These are phyloP conservation scores for Gastrolobium bilobum DNA, from an alignment of 306 rosid species.

Conservation along the genomic window DNA sequence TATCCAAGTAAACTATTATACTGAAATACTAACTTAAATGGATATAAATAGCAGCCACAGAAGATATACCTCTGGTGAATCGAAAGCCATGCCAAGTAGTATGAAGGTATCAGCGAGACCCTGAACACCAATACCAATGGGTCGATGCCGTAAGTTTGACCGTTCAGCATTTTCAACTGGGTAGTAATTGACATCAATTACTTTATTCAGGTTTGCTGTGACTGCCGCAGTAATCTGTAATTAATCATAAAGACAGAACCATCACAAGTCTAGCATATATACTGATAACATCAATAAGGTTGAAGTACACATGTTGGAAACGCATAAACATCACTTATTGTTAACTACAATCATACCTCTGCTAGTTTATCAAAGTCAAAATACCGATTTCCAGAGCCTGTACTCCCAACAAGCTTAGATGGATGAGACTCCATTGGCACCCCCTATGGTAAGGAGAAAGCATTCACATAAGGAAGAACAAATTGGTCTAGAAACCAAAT, in stretches of 20 bases:
- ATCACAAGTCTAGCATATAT: not conserved
- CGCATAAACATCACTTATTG: not conserved
- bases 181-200: slow-evolving; percentile 92
- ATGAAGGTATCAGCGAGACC: slow-evolving; percentile 99
- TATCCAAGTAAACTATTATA: slow-evolving; percentile 34
- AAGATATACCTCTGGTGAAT: slow-evolving; percentile 84
- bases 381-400: slow-evolving; percentile 73
- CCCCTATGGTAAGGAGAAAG: slow-evolving; percentile 53
- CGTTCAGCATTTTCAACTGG: slow-evolving; percentile 86
- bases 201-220: slow-evolving; percentile 84
- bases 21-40: slow-evolving; percentile 28
- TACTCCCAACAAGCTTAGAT: slow-evolving; percentile 94
- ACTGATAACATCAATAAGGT: not conserved
- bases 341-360: slow-evolving; percentile 63
- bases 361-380: slow-evolving; percentile 94
- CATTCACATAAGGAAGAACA: slow-evolving; percentile 40
- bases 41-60: not conserved
- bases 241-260: slow-evolving; percentile 24
- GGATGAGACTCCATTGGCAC: slow-evolving; percentile 92
- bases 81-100: slow-evolving; percentile 92
- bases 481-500: slow-evolving; percentile 9
- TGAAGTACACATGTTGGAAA: not conserved
- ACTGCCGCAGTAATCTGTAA: slow-evolving; percentile 75
- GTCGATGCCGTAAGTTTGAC: slow-evolving; percentile 90
- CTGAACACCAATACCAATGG: slow-evolving; percentile 98